Evolutionary conservation across 148 eudicot species (phyloP).

Genomic region (Diospyros lotus): DNA sequence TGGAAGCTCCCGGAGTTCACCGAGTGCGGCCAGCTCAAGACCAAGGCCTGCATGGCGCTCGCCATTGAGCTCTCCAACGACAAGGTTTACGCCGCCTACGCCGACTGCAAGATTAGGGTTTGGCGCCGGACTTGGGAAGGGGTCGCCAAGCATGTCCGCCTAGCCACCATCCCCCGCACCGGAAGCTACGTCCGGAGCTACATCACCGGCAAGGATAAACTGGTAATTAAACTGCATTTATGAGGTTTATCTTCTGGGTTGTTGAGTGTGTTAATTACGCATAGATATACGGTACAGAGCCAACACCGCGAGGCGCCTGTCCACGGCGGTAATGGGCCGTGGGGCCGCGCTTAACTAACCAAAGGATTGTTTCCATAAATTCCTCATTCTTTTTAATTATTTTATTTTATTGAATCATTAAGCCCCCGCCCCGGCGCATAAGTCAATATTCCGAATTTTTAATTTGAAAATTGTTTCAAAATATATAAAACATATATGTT

Average conservation of each 20-base stretch:
- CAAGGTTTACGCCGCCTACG: slow-evolving; percentile 32
- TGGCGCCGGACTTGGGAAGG: slow-evolving; percentile 39
- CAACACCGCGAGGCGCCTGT: too few species aligned
- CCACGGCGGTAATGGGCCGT: too few species aligned
- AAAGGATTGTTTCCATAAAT: too few species aligned
- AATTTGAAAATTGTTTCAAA: too few species aligned
- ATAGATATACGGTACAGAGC: too few species aligned
- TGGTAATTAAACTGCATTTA: slow-evolving; percentile 18
- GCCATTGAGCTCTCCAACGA: slow-evolving; percentile 31
- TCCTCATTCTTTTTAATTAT: too few species aligned
- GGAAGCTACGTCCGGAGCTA: slow-evolving; percentile 30
- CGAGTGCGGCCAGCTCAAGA: slow-evolving; percentile 37
- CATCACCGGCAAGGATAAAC: slow-evolving; percentile 33
- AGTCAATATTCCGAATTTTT: too few species aligned
- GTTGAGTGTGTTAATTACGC: background rate
- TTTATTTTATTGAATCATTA: too few species aligned
- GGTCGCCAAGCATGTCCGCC: slow-evolving; percentile 23
- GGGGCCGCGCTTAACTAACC: too few species aligned
- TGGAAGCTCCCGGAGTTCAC: slow-evolving; percentile 40
- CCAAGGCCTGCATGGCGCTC: slow-evolving; percentile 26
- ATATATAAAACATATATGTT: background rate
- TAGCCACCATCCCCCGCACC: slow-evolving; percentile 27
- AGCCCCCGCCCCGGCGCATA: too few species aligned
- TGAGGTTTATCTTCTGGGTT: background rate
- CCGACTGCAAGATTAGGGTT: slow-evolving; percentile 33